Conservation (phyloP, 202 grass and related monocot species). For the Brachypodium distachyon region DNA sequence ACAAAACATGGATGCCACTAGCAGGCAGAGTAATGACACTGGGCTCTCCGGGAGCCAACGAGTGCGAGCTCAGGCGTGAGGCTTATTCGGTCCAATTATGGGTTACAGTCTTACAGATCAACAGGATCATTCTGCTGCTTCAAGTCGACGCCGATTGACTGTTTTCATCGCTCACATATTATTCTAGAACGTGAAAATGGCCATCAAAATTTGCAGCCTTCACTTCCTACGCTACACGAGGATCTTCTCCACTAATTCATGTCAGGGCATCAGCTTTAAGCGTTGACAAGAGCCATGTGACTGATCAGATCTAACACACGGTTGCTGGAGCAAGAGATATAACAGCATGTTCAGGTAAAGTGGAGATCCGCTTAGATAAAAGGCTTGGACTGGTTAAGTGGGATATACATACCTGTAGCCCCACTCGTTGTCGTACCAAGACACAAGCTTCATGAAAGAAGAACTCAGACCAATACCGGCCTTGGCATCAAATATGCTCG, state of each 20-base stretch:
- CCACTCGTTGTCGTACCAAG: slow-evolving; percentile 89
- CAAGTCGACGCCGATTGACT: slow-evolving; percentile 1
- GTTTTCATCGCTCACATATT: background rate
- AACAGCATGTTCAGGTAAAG: background rate
- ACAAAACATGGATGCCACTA: background rate
- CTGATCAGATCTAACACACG: slow-evolving; percentile 74
- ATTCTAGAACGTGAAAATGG: background rate
- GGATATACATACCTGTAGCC: slow-evolving; percentile 59
- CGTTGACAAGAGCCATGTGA: slow-evolving; percentile 60
- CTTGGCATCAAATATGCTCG: slow-evolving; percentile 85
- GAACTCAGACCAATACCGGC: slow-evolving; percentile 61
- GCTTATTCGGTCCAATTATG: background rate
- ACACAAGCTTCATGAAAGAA: slow-evolving; percentile 79
- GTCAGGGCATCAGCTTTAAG: slow-evolving; percentile 6
- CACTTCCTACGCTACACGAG: background rate
- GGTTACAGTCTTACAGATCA: background rate
- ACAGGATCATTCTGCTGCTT: background rate
- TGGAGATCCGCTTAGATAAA: background rate
- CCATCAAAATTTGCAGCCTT: slow-evolving; percentile 14
- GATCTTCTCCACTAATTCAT: background rate
- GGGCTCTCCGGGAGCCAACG: background rate
- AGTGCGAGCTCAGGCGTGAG: background rate
- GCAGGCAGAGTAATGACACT: background rate
- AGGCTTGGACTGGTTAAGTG: background rate
- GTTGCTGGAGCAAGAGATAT: slow-evolving; percentile 45